A percentile compares a stretch with the other conserved stretches of the same genome.
These are phyloP conservation scores for Gracilaria domingensis DNA, from an alignment of 23 red algal species.

Conservation along the genomic window DNA sequence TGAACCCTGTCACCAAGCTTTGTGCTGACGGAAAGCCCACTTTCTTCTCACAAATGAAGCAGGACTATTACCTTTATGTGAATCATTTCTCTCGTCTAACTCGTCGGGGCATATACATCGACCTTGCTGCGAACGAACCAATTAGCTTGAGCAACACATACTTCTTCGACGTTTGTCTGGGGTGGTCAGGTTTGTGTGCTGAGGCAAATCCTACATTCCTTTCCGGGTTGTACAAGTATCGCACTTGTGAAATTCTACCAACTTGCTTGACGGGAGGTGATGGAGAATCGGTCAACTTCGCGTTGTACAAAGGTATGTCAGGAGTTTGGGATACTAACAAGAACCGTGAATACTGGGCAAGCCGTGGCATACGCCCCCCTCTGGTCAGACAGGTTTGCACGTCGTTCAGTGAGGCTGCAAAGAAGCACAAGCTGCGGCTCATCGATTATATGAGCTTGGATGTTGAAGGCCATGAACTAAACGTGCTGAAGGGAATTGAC, in stretches of 20 bases:
- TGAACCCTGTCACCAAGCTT: conserved; percentile 26
- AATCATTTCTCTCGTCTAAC: conserved; percentile 58
- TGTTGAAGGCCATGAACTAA: conserved; percentile 74
- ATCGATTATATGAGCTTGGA: conserved; percentile 75
- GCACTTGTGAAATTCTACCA: conserved; percentile 57
- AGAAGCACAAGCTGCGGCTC: conserved; percentile 18
- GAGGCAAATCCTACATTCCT: conserved; percentile 68
- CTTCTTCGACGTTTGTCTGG: conserved; percentile 67
- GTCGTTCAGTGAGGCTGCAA: conserved; percentile 23
- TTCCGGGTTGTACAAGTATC: conserved; percentile 21
- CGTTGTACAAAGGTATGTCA: conserved; percentile 5
- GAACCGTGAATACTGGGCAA: conserved; percentile 26
- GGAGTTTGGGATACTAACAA: conserved; percentile 74
- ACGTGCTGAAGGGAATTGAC: conserved; percentile 66
- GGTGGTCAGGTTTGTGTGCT: conserved; percentile 73
- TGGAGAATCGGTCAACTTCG: conserved; percentile 60
- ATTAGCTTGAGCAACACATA: conserved; percentile 61
- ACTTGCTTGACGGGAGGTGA: conserved; percentile 60
- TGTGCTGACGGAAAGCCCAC: conserved; percentile 48
- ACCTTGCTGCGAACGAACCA: conserved; percentile 69
- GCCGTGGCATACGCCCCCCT: neutral
- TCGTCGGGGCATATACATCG: conserved; percentile 61
- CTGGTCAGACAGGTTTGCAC: conserved; percentile 45
- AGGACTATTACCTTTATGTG: conserved; percentile 76
- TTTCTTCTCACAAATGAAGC: conserved; percentile 56